These are phyloP conservation scores for Bryoglossum gracile DNA, from an alignment of 495 filamentous ascomycete species.

Conservation along the genomic window DNA sequence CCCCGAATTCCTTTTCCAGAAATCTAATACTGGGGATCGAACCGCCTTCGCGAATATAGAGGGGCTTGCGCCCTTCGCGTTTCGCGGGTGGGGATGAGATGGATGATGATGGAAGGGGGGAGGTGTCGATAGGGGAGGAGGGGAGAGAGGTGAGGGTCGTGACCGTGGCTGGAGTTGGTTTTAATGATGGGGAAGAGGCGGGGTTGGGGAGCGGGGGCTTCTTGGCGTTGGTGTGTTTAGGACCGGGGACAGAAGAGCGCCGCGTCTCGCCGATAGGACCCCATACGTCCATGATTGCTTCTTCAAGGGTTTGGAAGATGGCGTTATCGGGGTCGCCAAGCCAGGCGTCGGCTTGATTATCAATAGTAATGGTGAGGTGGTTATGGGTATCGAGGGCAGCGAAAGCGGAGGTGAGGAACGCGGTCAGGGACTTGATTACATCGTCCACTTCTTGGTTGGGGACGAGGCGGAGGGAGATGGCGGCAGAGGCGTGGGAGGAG, in stretches of 20 bases:
- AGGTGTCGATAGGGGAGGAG: conserved; percentile 12
- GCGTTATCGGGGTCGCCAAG: conserved; percentile 85
- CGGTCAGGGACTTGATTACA: conserved; percentile 58
- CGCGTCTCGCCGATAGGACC: conserved; percentile 34
- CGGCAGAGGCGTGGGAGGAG: conserved; percentile 74
- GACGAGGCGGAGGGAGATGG: conserved; percentile 84
- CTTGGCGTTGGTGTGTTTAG: conserved; percentile 26
- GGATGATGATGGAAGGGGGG: background rate
- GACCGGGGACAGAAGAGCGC: conserved; percentile 20
- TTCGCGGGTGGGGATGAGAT: background rate
- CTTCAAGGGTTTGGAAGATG: conserved; percentile 82
- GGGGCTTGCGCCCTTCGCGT: conserved; percentile 43
- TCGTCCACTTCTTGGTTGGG: conserved; percentile 79
- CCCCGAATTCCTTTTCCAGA: conserved; percentile 88
- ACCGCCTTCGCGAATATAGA: conserved; percentile 94
- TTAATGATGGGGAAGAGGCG: conserved; percentile 32
- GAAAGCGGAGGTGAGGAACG: conserved; percentile 67
- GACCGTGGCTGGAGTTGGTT: conserved; percentile 45
- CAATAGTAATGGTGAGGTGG: conserved; percentile 71
- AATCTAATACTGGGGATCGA: conserved; percentile 91
- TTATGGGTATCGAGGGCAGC: conserved; percentile 68
- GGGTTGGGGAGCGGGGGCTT: conserved; percentile 31
- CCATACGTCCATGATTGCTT: conserved; percentile 83
- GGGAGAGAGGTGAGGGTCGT: conserved; percentile 42
- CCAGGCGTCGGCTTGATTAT: conserved; percentile 93